Evolutionary conservation across 2,329 filamentous ascomycete species (phyloP).

Genomic region (Microsporum audouinii): DNA sequence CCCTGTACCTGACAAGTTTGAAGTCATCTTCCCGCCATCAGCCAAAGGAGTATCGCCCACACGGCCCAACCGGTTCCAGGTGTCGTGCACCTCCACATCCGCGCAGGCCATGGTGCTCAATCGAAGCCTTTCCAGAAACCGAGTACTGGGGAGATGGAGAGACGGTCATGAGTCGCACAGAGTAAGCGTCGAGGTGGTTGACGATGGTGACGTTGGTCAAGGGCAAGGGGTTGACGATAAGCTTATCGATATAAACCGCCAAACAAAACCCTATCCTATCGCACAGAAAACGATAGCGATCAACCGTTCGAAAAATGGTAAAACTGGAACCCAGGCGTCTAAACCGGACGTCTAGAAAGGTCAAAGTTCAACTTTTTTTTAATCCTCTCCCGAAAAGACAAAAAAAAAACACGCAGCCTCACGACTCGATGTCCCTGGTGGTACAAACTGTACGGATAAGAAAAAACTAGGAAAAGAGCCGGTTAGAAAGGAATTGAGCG

Average conservation of each 20-base stretch:
- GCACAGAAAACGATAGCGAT: background rate
- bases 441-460: background rate
- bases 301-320: background rate
- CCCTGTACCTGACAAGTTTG: background rate
- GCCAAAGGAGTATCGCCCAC: background rate
- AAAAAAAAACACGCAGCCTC: background rate
- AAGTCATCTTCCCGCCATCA: background rate
- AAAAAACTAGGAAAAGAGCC: background rate
- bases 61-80: background rate
- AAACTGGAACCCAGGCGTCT: background rate
- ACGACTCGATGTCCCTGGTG: background rate
- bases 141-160: conserved; percentile 1
- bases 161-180: conserved; percentile 4
- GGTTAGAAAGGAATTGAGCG: background rate
- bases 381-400: background rate
- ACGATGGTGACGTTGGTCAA: background rate
- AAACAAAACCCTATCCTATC: background rate
- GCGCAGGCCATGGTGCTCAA: background rate
- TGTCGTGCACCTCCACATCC: background rate
- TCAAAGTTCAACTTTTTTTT: background rate
- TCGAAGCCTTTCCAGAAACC: background rate
- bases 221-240: background rate
- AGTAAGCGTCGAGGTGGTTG: background rate
- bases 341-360: background rate
- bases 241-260: background rate